These are phyloP conservation scores for Musa beccarii DNA, from an alignment of 176 grass and related monocot species.

Conservation along the genomic window DNA sequence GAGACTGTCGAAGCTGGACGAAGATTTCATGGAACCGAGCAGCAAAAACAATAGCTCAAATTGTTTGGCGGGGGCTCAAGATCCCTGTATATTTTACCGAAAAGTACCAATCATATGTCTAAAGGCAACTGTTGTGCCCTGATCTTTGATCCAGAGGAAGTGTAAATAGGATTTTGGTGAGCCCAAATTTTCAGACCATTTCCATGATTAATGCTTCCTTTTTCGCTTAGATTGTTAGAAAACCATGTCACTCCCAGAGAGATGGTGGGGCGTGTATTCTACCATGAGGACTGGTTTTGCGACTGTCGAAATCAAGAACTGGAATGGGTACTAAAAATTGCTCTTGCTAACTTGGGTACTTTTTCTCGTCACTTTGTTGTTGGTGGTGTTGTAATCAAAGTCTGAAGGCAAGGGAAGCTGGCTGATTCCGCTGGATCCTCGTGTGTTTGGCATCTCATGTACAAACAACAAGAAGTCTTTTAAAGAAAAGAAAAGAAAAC, in stretches of 20 bases:
- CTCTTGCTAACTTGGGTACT: too few relatives aligned
- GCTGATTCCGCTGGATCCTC: too few relatives aligned
- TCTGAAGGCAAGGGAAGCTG: too few relatives aligned
- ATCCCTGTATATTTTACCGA: not conserved
- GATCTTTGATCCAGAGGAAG: not conserved
- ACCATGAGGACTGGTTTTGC: not conserved
- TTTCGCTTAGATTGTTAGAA: not conserved
- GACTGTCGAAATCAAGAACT: not conserved
- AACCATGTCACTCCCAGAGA: not conserved
- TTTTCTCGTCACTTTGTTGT: too few relatives aligned
- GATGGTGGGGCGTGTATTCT: not conserved
- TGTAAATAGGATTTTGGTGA: not conserved
- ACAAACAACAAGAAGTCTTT: too few relatives aligned
- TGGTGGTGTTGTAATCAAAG: too few relatives aligned
- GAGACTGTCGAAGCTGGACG: constrained; percentile 67
- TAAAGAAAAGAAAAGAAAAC: too few relatives aligned
- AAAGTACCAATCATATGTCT: too few relatives aligned
- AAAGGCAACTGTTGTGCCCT: not conserved
- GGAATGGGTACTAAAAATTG: not conserved
- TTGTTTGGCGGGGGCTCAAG: not conserved
- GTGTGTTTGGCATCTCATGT: too few relatives aligned
- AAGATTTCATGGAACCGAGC: constrained; percentile 44
- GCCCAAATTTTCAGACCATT: not conserved
- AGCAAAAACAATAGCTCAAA: constrained; percentile 13
- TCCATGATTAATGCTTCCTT: not conserved